Evolutionary conservation across 495 filamentous ascomycete genomes (phyloP), one percentile per base, ranked within the genome.

Genomic region (Podospora pseudoanserina): DNA sequence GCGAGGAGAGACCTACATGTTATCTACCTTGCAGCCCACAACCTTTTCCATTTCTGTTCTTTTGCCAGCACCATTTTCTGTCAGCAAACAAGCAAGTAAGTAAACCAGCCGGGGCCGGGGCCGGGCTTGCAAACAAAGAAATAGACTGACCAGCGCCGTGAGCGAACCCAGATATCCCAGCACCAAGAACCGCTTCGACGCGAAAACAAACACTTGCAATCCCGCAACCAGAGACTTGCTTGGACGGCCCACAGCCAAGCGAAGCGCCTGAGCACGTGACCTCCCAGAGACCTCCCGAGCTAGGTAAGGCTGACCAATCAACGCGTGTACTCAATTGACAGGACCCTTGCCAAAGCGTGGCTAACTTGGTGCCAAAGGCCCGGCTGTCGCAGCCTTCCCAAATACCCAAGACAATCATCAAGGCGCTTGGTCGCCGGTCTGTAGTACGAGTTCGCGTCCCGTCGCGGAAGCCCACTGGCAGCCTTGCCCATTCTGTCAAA

Each of bases 311-410:
- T 58, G 55, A 20, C 55, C 55, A 58, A 58, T 58, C 55, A 58
- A 49, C 39, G 15, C 39, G 39, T 49, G 39, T 49, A 5, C 16
- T 9, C 55, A 18, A 26, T n/a, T 58, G 55, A 26, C 55, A 26
- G 6, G n/a, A 58, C 55, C 55, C 55, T 58, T 58, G 55, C 55
- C n/a, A 58, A 26, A 20, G n/a, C n/a, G 55, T 58, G 55, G n/a
- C 55, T 26, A 26, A 58, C 55, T n/a, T 0, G 55, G 23, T 26
- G n/a, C 13, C 23, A 19, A 58, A 18, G 55, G 23, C 23, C 55
- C 55, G 23, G 55, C 55, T 58, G 55, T 58, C n/a, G n/a, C 55
- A 58, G 55, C 55, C 55, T 58, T 58, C n/a, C 54, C 54, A 56
- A 0, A 15, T 20, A 32, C 30, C 39, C 9, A 9, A 11, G 39